These are phyloP conservation scores for Oxyria digyna DNA, from an alignment of 148 eudicot species.

Conservation along the genomic window DNA sequence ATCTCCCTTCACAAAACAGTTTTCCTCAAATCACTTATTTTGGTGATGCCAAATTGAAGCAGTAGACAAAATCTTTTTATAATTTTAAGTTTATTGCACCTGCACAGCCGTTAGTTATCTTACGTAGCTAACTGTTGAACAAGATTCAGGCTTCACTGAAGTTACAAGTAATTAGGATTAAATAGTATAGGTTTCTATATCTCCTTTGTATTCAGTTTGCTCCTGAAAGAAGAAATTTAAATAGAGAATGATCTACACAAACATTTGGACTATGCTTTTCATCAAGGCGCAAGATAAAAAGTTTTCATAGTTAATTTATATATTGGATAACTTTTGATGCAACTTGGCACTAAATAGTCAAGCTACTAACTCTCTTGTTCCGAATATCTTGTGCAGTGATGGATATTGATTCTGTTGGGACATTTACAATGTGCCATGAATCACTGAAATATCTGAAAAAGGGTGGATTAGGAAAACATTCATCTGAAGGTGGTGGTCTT, in stretches of 20 bases:
- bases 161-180: neutral
- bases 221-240: neutral
- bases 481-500: slow-evolving; percentile 54
- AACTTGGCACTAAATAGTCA: neutral
- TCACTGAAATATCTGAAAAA: slow-evolving; percentile 73
- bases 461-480: slow-evolving; percentile 61
- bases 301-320: neutral
- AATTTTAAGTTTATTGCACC: neutral
- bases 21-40: neutral
- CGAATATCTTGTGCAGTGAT: slow-evolving; percentile 33
- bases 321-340: neutral
- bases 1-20: neutral
- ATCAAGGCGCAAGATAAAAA: neutral
- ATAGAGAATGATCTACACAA: neutral
- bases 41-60: neutral
- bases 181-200: neutral
- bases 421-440: slow-evolving; percentile 92
- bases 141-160: neutral
- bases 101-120: neutral
- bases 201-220: neutral
- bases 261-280: neutral
- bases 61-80: neutral
- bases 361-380: neutral
- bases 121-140: neutral
- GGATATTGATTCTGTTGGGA: slow-evolving; percentile 96